These are phyloP conservation scores for Cryptococcus depauperatus DNA, from an alignment of 1,284 basidiomycete genomes.

Conservation along the genomic window DNA sequence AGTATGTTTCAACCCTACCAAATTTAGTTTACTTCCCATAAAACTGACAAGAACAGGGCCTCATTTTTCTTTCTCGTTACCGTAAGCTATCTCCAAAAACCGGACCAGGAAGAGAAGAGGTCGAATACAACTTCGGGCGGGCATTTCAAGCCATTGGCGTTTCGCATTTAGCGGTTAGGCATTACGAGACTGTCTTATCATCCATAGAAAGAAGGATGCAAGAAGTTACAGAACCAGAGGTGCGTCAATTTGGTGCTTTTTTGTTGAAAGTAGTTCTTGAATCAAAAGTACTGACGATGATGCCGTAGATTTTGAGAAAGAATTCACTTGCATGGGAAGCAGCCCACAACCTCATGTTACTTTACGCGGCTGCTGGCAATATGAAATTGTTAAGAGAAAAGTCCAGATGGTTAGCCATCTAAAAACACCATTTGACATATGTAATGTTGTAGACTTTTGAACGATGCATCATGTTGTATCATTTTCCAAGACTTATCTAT, in stretches of 20 bases:
- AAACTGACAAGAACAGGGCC: slow-evolving; percentile 58
- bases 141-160: slow-evolving; percentile 84
- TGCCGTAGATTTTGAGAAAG: slow-evolving; percentile 19
- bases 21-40: too few relatives aligned
- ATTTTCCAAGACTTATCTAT: too few relatives aligned
- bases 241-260: slow-evolving; percentile 2
- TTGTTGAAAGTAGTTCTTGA: too few relatives aligned
- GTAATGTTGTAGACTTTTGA: too few relatives aligned
- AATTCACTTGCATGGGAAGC: slow-evolving; percentile 56
- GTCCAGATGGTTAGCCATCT: slow-evolving; percentile 40
- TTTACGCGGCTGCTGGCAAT: slow-evolving; percentile 70
- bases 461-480: too few relatives aligned
- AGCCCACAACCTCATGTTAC: slow-evolving; percentile 77
- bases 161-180: slow-evolving; percentile 66
- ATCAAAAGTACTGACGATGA: background rate
- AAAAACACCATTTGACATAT: background rate
- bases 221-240: slow-evolving; percentile 11
- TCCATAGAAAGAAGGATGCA: slow-evolving; percentile 50
- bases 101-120: slow-evolving; percentile 54
- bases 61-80: slow-evolving; percentile 74
- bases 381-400: slow-evolving; percentile 50
- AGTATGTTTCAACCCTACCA: slow-evolving; percentile 48
- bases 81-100: slow-evolving; percentile 51
- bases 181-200: slow-evolving; percentile 68
- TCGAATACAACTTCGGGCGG: slow-evolving; percentile 87